Conservation (phyloP, 2,329 filamentous ascomycete genomes). For the Stagonosporopsis chrysanthemi region DNA sequence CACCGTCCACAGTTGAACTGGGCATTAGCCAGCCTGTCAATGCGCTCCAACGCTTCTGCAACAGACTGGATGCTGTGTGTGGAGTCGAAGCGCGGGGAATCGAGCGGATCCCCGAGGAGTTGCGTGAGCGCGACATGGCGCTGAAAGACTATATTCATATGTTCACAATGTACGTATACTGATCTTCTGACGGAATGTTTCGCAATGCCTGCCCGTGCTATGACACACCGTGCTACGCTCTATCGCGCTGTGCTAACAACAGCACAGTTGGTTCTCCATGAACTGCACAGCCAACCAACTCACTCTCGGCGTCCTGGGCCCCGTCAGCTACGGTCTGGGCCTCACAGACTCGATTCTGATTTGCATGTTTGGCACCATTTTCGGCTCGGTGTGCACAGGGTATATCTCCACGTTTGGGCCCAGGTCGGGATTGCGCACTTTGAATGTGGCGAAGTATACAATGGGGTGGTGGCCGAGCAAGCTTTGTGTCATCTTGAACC, state of each 20-base stretch:
- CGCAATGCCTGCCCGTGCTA: neutral
- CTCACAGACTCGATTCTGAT: slow-evolving; percentile 28
- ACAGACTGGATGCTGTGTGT: slow-evolving; percentile 34
- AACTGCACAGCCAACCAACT: slow-evolving; percentile 67
- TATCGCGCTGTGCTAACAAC: neutral
- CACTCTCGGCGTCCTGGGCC: slow-evolving; percentile 34
- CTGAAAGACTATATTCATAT: slow-evolving; percentile 33
- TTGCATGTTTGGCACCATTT: slow-evolving; percentile 34
- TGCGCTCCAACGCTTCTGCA: slow-evolving; percentile 29
- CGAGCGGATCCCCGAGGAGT: slow-evolving; percentile 40
- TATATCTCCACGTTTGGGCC: slow-evolving; percentile 37
- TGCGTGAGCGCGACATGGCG: slow-evolving; percentile 27
- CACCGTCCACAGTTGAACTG: slow-evolving; percentile 23
- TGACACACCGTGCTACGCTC: neutral
- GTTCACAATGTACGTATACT: slow-evolving; percentile 32
- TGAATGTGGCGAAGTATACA: slow-evolving; percentile 59
- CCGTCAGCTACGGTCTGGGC: slow-evolving; percentile 31
- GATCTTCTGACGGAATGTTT: neutral
- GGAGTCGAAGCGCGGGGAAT: slow-evolving; percentile 47
- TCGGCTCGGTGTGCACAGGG: slow-evolving; percentile 31
- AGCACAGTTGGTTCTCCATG: slow-evolving; percentile 61
- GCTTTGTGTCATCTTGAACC: slow-evolving; percentile 61
- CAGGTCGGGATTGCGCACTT: slow-evolving; percentile 24
- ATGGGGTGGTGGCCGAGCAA: slow-evolving; percentile 71
- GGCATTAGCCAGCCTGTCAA: slow-evolving; percentile 28